A percentile compares a stretch with the other conserved stretches of the same genome.
Conservation (phyloP, 805 yeast genomes). For the Monosporozyma unispora region DNA sequence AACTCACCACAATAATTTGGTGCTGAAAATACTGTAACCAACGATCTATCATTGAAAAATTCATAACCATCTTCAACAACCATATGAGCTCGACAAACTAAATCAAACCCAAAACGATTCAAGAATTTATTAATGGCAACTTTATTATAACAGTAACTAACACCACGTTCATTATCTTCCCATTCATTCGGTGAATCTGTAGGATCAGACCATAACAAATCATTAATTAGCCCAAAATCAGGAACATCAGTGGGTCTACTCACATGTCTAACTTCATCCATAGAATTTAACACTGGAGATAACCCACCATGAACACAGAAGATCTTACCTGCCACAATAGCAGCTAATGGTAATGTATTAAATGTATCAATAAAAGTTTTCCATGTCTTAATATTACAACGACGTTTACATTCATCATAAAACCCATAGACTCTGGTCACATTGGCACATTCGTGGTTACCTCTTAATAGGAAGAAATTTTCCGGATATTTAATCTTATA, state of each 20-base stretch:
- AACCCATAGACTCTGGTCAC: constrained; percentile 96
- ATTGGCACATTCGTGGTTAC: constrained; percentile 96
- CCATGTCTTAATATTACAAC: constrained; percentile 91
- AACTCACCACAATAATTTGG: constrained; percentile 55
- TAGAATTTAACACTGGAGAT: constrained; percentile 57
- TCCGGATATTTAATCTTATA: constrained; percentile 96
- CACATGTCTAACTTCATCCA: constrained; percentile 62
- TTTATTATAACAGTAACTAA: constrained; percentile 66
- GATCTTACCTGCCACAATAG: constrained; percentile 89
- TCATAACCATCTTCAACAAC: constrained; percentile 86
- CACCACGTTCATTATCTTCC: constrained; percentile 80
- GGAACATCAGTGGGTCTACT: constrained; percentile 80
- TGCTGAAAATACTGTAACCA: constrained; percentile 74
- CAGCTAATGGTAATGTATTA: constrained; percentile 91
- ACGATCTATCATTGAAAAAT: constrained; percentile 61
- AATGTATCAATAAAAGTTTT: constrained; percentile 88
- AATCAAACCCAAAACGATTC: constrained; percentile 57
- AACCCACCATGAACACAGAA: constrained; percentile 85
- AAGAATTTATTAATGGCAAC: constrained; percentile 66
- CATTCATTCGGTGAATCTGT: constrained; percentile 50
- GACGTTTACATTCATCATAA: constrained; percentile 93
- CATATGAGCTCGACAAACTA: constrained; percentile 80
- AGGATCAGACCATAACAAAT: constrained; percentile 78
- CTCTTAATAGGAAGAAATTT: constrained; percentile 84
- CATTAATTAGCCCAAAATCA: constrained; percentile 68